Base-by-base conservation (phyloP, 192 early-diverging fungal genomes). In the Diversispora epigaea region DNA sequence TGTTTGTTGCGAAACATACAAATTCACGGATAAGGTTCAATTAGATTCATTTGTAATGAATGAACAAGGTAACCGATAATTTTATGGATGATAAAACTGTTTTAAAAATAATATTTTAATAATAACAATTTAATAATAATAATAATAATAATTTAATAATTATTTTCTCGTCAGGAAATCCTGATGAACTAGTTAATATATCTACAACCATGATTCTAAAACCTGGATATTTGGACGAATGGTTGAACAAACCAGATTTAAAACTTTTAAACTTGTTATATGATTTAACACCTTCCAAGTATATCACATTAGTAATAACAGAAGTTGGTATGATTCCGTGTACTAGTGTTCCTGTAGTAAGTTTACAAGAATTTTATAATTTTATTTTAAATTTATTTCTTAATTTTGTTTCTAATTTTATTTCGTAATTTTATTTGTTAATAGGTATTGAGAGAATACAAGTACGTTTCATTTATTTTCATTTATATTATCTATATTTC, bases 41-140 rank as follows among this genome's bases (percentile, higher is more conserved):
- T 82, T 99, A 21, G 98, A 99, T 82, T 94, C 96, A 15, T 92
- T 98, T 76, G 96, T 96, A 4, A 90, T 88, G 93, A 99, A 99
- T 81, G 98, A 99, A 81, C 88, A 96, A 70, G 95, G 92, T 80
- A 73, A 45, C 74, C 39, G 21, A 45, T 21, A 72, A 3, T 7
- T n/a, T 71, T 40, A 39, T 44, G 22, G n/a, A 50, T 6, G 40
- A 57, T 45, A 25, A 0, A 21, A 57, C 32, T 9, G 7, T 73
- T 12, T 12, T 43, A 12, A 8, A 32, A 60, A 25, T 54, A 50
- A n/a, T 45, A 45, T 10, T 15, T 25, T 68, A 32, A 32, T 32
- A 32, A 32, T 32, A 32, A 32, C 2, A 32, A 32, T 32, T 32
- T 32, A 32, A 32, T 32, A 32, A 32, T 32, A 32, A 1, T 2